Base-by-base conservation (phyloP, 2,329 filamentous ascomycete genomes). In the Ascochyta koolunga region DNA sequence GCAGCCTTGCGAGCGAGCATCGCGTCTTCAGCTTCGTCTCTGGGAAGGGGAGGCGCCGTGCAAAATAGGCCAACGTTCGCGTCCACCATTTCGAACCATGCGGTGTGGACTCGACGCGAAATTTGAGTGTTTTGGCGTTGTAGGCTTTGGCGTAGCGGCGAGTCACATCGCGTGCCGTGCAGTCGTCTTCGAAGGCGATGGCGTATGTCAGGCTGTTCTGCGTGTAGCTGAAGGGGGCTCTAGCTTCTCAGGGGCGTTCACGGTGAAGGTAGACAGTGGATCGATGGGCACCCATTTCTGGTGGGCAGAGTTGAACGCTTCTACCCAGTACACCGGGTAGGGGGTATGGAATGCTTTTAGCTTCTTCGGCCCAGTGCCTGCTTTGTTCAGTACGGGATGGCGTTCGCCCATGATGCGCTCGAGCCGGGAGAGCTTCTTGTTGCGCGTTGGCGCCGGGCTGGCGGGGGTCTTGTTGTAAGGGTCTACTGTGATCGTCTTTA, bases 201-300 rank as follows among this genome's bases (percentile, higher is more conserved):
- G 89, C 93, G 67, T 99, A 99, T 9, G 81, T 83, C 76, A 99
- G 84, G 49, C 79, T 83, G 63, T 96, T 98, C 50, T 88, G 82
- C 6, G 81, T 79, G 71, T 96, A 92, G 3, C 83, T 87, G 2
- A 89, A 83, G 0, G 95, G 91, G 95, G 95, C 68, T 99, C 95
- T 24, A 99, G 80, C 40, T 84, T 86, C 25, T 82, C 83, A 0
- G 91, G 85, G 56, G 89, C 92, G 70, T 87, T 90, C 49, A 96
- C 86, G 60, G 87, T 89, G 50, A 85, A 82, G 0, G 93, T 96
- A 2, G 95, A 91, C 0, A 97, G 75, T 0, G 93, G 86, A 70
- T 99, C 95, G 32, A 95, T 85, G 0, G 91, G 84, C 50, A 96
- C 85, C 95, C 95, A 99, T 78, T 91, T 96, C 70, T 97, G 90